Percentiles rank a stretch among this genome's conserved stretches.
These are phyloP conservation scores for Talaromyces adpressus DNA, from an alignment of 495 filamentous ascomycete genomes.

Conservation along the genomic window DNA sequence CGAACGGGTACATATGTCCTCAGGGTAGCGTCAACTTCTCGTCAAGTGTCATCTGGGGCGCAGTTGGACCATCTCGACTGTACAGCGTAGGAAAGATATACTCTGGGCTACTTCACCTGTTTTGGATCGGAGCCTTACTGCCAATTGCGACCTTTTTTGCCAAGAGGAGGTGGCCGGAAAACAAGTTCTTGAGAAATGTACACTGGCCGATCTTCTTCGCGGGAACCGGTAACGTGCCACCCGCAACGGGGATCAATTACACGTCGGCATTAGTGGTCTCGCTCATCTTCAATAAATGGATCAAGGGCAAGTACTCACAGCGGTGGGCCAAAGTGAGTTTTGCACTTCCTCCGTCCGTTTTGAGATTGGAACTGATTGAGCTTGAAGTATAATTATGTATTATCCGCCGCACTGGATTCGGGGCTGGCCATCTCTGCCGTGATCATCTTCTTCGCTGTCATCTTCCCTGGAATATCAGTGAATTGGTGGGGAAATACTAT, in stretches of 20 bases:
- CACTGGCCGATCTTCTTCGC: slow-evolving; percentile 24
- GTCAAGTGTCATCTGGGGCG: slow-evolving; percentile 82
- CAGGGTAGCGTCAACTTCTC: slow-evolving; percentile 87
- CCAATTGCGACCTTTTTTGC: slow-evolving; percentile 9
- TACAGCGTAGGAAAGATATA: slow-evolving; percentile 41
- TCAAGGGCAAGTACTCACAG: slow-evolving; percentile 53
- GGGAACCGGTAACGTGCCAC: slow-evolving; percentile 24
- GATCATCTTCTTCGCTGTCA: slow-evolving; percentile 73
- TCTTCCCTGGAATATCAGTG: slow-evolving; percentile 62
- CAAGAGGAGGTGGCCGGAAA: slow-evolving; percentile 11
- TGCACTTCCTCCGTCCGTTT: not conserved
- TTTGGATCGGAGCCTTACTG: slow-evolving; percentile 15
- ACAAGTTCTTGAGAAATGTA: slow-evolving; percentile 16
- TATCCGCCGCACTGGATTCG: slow-evolving; percentile 76
- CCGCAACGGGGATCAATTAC: slow-evolving; percentile 70
- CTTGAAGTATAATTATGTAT: slow-evolving; percentile 67
- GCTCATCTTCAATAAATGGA: slow-evolving; percentile 71
- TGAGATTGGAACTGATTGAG: not conserved
- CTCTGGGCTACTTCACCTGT: slow-evolving; percentile 13
- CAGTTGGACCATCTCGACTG: slow-evolving; percentile 60
- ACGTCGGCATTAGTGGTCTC: slow-evolving; percentile 76
- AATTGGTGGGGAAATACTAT: slow-evolving; percentile 71
- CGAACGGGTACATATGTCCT: slow-evolving; percentile 84
- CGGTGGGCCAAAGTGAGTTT: slow-evolving; percentile 66
- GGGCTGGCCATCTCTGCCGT: slow-evolving; percentile 72